These are phyloP conservation scores for Kodamaea leandrae DNA, from an alignment of 805 yeast species.

Conservation along the genomic window DNA sequence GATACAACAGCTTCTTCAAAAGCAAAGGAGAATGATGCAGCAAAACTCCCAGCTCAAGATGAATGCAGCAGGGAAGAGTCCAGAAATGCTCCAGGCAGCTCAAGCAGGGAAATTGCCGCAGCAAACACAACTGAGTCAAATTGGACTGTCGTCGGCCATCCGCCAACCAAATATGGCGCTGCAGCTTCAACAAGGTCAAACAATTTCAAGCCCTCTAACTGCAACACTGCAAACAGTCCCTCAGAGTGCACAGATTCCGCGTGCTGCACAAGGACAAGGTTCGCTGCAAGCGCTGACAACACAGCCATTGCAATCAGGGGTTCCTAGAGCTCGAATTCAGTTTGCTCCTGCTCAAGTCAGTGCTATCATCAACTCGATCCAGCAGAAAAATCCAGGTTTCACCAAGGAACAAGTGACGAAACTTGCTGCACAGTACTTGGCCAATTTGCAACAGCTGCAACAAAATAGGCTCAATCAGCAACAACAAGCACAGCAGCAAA, in stretches of 20 bases:
- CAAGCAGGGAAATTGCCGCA: slow-evolving; percentile 6
- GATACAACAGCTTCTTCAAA: slow-evolving; percentile 54
- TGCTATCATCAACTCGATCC: slow-evolving; percentile 61
- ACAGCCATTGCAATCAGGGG: slow-evolving; percentile 4
- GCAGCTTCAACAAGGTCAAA: background rate
- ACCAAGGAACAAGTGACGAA: slow-evolving; percentile 64
- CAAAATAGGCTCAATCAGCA: slow-evolving; percentile 25
- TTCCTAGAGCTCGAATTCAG: slow-evolving; percentile 32
- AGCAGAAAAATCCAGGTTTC: slow-evolving; percentile 60
- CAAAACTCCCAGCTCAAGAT: slow-evolving; percentile 17
- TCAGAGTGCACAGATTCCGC: background rate
- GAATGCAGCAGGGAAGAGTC: slow-evolving; percentile 2
- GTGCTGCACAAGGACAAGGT: background rate
- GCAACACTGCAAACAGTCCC: background rate
- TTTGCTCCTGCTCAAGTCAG: slow-evolving; percentile 64
- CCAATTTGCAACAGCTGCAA: slow-evolving; percentile 55
- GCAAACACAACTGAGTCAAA: slow-evolving; percentile 1
- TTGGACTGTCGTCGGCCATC: too few relatives aligned
- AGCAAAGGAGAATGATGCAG: slow-evolving; percentile 48
- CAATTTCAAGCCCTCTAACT: background rate
- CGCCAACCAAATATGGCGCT: background rate
- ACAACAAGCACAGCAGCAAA: slow-evolving; percentile 18
- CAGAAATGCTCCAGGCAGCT: slow-evolving; percentile 1
- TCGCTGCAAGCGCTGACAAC: slow-evolving; percentile 2
- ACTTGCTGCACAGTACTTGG: slow-evolving; percentile 62